Evolutionary conservation across 305 asterid genomes (phyloP), one percentile per base, ranked within the genome.

Genomic region (Solanum hybrid): DNA sequence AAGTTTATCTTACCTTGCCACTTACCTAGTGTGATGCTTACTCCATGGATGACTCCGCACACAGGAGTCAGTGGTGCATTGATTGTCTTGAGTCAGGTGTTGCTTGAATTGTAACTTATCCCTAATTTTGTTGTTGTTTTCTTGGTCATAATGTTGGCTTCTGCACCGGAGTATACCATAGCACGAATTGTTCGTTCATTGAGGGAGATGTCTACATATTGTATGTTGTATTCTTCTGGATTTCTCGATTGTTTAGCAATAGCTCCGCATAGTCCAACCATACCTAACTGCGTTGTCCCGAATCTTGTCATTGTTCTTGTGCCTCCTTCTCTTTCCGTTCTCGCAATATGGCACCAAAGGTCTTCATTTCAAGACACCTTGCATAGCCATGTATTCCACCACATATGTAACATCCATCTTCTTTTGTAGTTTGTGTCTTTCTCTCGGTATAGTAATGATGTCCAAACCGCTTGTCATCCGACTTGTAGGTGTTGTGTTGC

Each of bases 211-310:
- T 51, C 1, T 51, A 51, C 9, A 51, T 51, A 51, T 0, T 17
- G 68, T n/a, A 15, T 51, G n/a, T 51, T 51, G 7, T 51, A 15
- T 6, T 51, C n/a, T 51, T 51, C 0, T 6, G 8, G 1, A 0
- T 51, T 51, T 1, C 22, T 0, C 0, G n/a, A 51, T 0, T 15
- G 3, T 6, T 0, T 15, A 3, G 9, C 0, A 5, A 15, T 15
- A 51, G n/a, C 24, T 17, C n/a, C 1, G 9, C 68, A 51, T 51
- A 51, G 68, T 51, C 68, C 22, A 51, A 17, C 10, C 22, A 17
- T 6, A 6, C 68, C 4, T 6, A 57, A 6, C 1, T 6, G 22
- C 1, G 1, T 1, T 51, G 4, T 51, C 3, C 9, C 68, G 1
- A 51, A 51, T 51, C 68, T 15, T 51, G 7, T 51, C n/a, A 1